Evolutionary conservation across 2,329 filamentous ascomycete genomes (phyloP), one percentile per base, ranked within the genome.

Genomic region (Botryotinia globosa): DNA sequence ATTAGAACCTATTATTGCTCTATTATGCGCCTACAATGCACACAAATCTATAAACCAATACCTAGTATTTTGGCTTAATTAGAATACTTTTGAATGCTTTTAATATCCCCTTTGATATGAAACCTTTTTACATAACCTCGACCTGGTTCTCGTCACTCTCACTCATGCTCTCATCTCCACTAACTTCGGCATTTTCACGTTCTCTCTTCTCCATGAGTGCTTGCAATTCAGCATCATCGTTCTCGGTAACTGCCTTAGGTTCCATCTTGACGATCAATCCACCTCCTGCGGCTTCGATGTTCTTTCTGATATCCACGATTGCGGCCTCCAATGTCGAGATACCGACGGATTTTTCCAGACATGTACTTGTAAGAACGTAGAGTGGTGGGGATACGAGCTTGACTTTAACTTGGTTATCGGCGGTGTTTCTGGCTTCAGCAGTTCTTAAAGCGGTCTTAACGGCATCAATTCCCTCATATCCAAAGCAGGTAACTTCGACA

Each of bases 201-300:
- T 97, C 96, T 77, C 93, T 91, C 91, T 98, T 98, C 88, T 98
- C 96, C 96, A 99, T 99, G 77, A 99, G 88, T 69, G 95, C 96
- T 83, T 98, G 94, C 77, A 99, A 87, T 84, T 98, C 94, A 39
- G 95, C 96, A 81, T 99, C 96, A 80, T 99, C 97, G 83, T 94
- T 97, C 87, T 98, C 97, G 1, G 96, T 99, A 75, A 99, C 96
- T 7, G 97, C 96, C 90, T 98, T 98, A 78, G 96, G 96, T 80
- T 96, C 94, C 96, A 99, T 99, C 90, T 97, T 97, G 79, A 98
- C 92, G 61, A 91, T 88, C 80, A 95, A 92, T 81, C 89, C 90
- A 74, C 96, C 96, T 71, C 92, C 92, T 0, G 92, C 88, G 63
- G 83, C 86, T 81, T 90, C 89, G 81, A 99, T 99, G 82, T 88